phyloP scores from a whole-genome alignment of 2,329 filamentous ascomycete species.

The Xylaria arbuscula region DNA sequence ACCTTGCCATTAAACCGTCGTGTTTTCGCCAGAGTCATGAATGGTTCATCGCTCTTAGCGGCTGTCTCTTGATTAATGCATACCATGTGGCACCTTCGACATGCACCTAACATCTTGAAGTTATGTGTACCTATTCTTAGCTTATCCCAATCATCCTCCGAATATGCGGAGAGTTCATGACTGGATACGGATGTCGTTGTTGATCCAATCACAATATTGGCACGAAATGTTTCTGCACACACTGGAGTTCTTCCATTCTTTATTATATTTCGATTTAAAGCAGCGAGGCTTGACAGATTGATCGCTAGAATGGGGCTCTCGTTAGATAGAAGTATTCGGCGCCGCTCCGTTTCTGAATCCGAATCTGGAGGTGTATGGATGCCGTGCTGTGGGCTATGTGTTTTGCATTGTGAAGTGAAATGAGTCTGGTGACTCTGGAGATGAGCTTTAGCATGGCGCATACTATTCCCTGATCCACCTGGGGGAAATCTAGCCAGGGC shows the following conservation, averaged over 20 bases:
- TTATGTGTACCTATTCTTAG: conserved; percentile 72
- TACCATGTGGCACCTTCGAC: conserved; percentile 94
- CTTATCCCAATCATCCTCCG: conserved; percentile 81
- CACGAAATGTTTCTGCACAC: conserved; percentile 81
- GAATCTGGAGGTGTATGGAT: conserved; percentile 69
- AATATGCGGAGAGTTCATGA: conserved; percentile 67
- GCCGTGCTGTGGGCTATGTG: conserved; percentile 66
- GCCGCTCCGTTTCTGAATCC: conserved; percentile 60
- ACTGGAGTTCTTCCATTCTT: conserved; percentile 71
- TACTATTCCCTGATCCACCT: conserved; percentile 66
- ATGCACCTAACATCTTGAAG: conserved; percentile 82
- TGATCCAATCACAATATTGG: conserved; percentile 83
- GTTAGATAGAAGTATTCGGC: conserved; percentile 83
- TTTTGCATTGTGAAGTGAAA: conserved; percentile 42
- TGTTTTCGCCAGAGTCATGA: conserved; percentile 87
- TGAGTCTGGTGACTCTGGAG: conserved; percentile 67
- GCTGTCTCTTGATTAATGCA: conserved; percentile 90
- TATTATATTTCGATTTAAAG: conserved; percentile 78
- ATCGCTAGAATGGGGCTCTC: conserved; percentile 93
- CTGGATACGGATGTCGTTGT: conserved; percentile 5
- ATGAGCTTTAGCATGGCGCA: conserved; percentile 78
- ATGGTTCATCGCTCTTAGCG: conserved; percentile 83
- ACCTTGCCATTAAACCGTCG: conserved; percentile 85
- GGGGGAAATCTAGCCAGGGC: conserved; percentile 85
- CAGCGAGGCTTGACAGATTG: conserved; percentile 80